Conservation (phyloP, 345 rosid genomes). For the Isatis tinctoria region DNA sequence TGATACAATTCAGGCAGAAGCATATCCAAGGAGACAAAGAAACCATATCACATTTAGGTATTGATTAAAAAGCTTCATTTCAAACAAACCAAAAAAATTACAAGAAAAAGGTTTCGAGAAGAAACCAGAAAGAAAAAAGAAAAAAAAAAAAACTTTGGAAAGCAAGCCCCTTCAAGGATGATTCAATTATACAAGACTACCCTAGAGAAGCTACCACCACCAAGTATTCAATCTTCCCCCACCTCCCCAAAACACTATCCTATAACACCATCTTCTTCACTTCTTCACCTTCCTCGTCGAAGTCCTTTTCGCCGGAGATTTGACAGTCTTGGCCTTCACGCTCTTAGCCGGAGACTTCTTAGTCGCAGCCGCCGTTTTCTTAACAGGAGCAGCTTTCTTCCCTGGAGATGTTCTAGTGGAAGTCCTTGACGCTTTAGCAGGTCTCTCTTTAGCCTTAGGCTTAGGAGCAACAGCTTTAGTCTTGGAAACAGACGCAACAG, state of each 20-base stretch:
- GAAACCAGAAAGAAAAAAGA: background rate
- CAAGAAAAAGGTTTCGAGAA: background rate
- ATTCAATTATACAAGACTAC: conserved; percentile 36
- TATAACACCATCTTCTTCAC: conserved; percentile 13
- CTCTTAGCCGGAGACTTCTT: conserved; percentile 53
- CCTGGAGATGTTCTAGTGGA: conserved; percentile 65
- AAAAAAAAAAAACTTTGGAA: conserved; percentile 11
- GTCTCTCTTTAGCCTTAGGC: conserved; percentile 54
- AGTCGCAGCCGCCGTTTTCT: conserved; percentile 37
- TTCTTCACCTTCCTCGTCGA: conserved; percentile 45
- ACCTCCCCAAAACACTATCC: conserved; percentile 14
- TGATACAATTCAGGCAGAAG: background rate
- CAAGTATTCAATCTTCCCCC: conserved; percentile 8
- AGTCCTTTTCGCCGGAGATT: conserved; percentile 55
- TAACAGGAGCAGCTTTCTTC: conserved; percentile 45
- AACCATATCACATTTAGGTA: conserved; percentile 10
- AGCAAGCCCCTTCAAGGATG: conserved; percentile 27
- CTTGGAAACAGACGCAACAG: conserved; percentile 30
- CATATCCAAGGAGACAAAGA: background rate
- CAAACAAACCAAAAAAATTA: conserved; percentile 24
- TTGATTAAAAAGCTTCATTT: conserved; percentile 9
- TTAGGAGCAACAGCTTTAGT: conserved; percentile 45
- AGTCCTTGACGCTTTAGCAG: conserved; percentile 60
- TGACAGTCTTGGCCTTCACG: conserved; percentile 46
- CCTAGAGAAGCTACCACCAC: conserved; percentile 29